Evolutionary conservation across 345 rosid species (phyloP).

Genomic region (Populus alba): DNA sequence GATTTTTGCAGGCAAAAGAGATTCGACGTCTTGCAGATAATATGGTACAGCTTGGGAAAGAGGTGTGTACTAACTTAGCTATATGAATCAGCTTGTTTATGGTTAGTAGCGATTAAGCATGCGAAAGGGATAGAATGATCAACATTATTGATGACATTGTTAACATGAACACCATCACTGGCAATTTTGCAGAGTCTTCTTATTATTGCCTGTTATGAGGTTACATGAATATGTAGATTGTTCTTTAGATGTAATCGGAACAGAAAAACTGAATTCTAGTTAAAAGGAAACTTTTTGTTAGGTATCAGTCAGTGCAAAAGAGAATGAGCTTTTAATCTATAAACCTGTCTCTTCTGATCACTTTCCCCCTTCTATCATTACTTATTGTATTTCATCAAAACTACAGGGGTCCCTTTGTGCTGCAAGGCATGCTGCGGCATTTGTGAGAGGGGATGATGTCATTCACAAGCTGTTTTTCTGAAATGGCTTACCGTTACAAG

Average conservation of each 20-base stretch:
- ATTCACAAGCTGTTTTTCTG: conserved; percentile 89
- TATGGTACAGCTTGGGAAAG: conserved; percentile 94
- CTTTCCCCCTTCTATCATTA: background rate
- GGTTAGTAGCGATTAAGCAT: background rate
- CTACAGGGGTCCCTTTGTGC: conserved; percentile 75
- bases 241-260: background rate
- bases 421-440: conserved; percentile 80
- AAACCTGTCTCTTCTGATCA: background rate
- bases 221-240: background rate
- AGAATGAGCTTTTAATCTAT: background rate
- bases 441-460: conserved; percentile 90
- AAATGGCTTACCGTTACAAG: conserved; percentile 86
- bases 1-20: conserved; percentile 72
- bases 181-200: background rate
- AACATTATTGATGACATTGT: background rate
- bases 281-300: background rate
- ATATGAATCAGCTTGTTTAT: background rate
- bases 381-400: background rate
- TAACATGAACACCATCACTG: background rate
- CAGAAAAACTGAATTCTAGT: background rate
- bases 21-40: conserved; percentile 82
- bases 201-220: background rate
- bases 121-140: background rate
- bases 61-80: conserved; percentile 34
- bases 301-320: background rate